Evolutionary conservation across 1,139 yeast species (phyloP), one percentile per base, ranked within the genome.

Genomic region (Suhomyces terraborum): DNA sequence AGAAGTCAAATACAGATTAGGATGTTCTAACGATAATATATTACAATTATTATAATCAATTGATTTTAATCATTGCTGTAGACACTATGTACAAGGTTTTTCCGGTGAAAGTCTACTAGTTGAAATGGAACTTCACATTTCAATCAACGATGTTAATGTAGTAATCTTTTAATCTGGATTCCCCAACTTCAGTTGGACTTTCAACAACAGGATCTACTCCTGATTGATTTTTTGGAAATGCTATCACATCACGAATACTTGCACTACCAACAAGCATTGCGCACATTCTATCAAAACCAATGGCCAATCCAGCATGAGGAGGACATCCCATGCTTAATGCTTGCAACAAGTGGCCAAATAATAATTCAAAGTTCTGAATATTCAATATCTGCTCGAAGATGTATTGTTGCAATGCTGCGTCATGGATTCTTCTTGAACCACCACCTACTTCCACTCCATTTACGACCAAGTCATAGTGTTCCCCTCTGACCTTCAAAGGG

Each of bases 371-470:
- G 49, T 87, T 70, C 0, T 56, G 40, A n/a, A 85, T 81, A 9
- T 69, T 59, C 26, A 85, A 66, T 20, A 86, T 69, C 25, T 77
- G 63, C 40, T 77, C 69, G 53, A 86, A 80, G 3, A 93, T 77
- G 57, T 70, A 87, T 45, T 74, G 73, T 60, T 93, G 99, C 21
- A 93, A 69, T 10, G 66, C 72, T 0, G 93, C 73, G 58, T 89
- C 96, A 59, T 93, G 99, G 21, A 93, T 77, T 78, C 99, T 88
- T 52, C 96, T 76, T 9, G 96, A 88, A 0, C 99, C 99, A 19
- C 99, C 99, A 19, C 98, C 99, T 2, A 91, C 77, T 60, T 93
- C 99, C 6, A 88, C 89, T 1, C 98, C 99, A 56, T 93, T 93
- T 28, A 94, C 71, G 1, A 94, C 98, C 22, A 93, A 66, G 59